phyloP scores from a whole-genome alignment of 1,139 yeast species.

The Pichia sp. region DNA sequence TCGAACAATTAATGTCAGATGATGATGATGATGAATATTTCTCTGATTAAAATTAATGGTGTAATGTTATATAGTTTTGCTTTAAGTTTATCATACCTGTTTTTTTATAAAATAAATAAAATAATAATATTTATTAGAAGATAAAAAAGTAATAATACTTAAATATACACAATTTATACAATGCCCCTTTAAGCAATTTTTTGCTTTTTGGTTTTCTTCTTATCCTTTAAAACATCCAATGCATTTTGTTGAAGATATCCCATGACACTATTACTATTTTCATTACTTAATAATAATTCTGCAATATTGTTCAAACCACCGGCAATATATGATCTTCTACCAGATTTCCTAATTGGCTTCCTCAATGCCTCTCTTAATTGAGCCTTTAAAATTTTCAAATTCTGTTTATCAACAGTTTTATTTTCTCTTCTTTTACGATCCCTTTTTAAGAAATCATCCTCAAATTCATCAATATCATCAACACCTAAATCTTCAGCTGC shows the following conservation, averaged over 20 bases:
- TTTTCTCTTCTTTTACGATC: slow-evolving; percentile 56
- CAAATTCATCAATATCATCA: slow-evolving; percentile 60
- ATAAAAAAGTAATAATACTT: background rate
- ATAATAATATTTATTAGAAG: background rate
- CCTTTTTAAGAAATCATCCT: slow-evolving; percentile 60
- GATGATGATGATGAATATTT: slow-evolving; percentile 75
- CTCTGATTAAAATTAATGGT: slow-evolving; percentile 36
- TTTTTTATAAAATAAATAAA: slow-evolving; percentile 1
- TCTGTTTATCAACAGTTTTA: slow-evolving; percentile 47
- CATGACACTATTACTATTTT: slow-evolving; percentile 48
- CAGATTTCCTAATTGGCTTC: slow-evolving; percentile 59
- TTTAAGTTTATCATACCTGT: slow-evolving; percentile 3
- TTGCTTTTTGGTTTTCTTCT: slow-evolving; percentile 26
- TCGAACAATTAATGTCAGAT: slow-evolving; percentile 88
- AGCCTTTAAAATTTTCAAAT: slow-evolving; percentile 42
- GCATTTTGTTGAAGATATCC: slow-evolving; percentile 71
- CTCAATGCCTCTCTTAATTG: slow-evolving; percentile 53
- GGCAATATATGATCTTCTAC: slow-evolving; percentile 71
- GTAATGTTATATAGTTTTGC: background rate
- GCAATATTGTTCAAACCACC: slow-evolving; percentile 83
- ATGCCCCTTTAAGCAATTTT: background rate
- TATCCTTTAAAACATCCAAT: slow-evolving; percentile 50
- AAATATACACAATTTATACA: background rate
- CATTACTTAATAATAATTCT: slow-evolving; percentile 63
- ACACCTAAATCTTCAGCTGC: slow-evolving; percentile 94